Conservation (phyloP, 495 filamentous ascomycete species). For the Aspergillus bridgeri region DNA sequence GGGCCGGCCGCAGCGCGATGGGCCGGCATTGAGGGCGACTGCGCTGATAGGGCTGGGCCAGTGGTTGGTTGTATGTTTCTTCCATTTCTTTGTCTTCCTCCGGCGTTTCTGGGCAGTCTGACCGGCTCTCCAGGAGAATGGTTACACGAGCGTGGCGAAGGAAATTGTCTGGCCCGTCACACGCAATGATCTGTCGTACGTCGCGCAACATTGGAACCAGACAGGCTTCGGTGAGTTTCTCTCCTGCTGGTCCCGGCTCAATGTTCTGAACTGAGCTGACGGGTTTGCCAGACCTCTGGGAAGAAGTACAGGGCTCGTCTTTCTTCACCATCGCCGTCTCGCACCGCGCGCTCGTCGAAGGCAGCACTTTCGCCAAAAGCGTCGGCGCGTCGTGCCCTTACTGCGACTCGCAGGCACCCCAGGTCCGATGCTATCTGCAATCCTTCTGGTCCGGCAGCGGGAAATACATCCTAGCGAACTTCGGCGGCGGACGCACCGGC, state of each 20-base stretch:
- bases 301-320: slow-evolving; percentile 60
- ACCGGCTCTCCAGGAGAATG: slow-evolving; percentile 19
- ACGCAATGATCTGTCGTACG: slow-evolving; percentile 65
- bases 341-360: slow-evolving; percentile 58
- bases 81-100: background rate
- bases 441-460: slow-evolving; percentile 58
- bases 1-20: slow-evolving; percentile 71
- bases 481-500: slow-evolving; percentile 49
- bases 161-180: slow-evolving; percentile 59
- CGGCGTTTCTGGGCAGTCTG: background rate
- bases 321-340: slow-evolving; percentile 59
- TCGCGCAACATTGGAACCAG: slow-evolving; percentile 68
- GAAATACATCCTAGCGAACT: slow-evolving; percentile 53
- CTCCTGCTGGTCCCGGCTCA: background rate
- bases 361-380: slow-evolving; percentile 49
- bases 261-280: background rate
- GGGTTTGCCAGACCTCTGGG: slow-evolving; percentile 73
- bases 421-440: slow-evolving; percentile 59
- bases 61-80: slow-evolving; percentile 30
- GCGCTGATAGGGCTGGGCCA: slow-evolving; percentile 47
- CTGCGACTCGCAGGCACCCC: slow-evolving; percentile 55
- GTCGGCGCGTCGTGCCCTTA: slow-evolving; percentile 39
- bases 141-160: slow-evolving; percentile 25
- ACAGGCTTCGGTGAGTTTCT: slow-evolving; percentile 47
- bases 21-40: slow-evolving; percentile 65